These are phyloP conservation scores for Penicillium pancosmium DNA, from an alignment of 495 filamentous ascomycete genomes.

Conservation along the genomic window DNA sequence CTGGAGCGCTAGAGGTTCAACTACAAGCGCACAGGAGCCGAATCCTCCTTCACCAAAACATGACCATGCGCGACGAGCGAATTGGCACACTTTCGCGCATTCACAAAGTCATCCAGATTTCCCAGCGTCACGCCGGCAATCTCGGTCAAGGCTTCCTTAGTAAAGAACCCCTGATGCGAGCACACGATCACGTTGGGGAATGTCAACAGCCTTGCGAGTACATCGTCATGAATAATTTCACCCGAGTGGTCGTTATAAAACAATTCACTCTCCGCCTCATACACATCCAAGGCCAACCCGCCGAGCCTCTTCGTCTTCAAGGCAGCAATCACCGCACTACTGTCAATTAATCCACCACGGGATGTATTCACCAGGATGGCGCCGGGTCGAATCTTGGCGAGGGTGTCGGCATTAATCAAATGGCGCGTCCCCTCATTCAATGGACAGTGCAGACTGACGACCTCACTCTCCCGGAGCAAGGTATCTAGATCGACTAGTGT, in stretches of 20 bases:
- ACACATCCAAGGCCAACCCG: slow-evolving; percentile 82
- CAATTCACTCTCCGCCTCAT: slow-evolving; percentile 70
- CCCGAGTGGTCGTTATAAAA: slow-evolving; percentile 70
- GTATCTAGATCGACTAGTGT: slow-evolving; percentile 56
- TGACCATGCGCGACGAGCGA: slow-evolving; percentile 40
- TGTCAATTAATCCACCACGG: slow-evolving; percentile 65
- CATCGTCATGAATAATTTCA: slow-evolving; percentile 71
- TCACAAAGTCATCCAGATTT: slow-evolving; percentile 49
- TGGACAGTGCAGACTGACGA: slow-evolving; percentile 68
- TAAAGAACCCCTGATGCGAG: slow-evolving; percentile 74
- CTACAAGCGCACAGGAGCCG: slow-evolving; percentile 41
- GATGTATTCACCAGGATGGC: slow-evolving; percentile 69
- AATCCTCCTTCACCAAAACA: slow-evolving; percentile 30
- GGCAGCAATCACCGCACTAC: slow-evolving; percentile 57
- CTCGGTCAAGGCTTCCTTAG: slow-evolving; percentile 63
- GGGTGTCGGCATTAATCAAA: slow-evolving; percentile 58
- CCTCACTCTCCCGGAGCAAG: slow-evolving; percentile 57
- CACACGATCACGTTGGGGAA: slow-evolving; percentile 71
- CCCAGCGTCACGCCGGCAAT: slow-evolving; percentile 63
- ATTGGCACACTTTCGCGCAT: slow-evolving; percentile 32
- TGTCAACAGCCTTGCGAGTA: slow-evolving; percentile 67
- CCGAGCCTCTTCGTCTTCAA: slow-evolving; percentile 62
- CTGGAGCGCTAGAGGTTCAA: background rate
- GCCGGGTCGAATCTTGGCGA: slow-evolving; percentile 58
- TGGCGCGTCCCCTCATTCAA: slow-evolving; percentile 60